Evolutionary conservation across 345 rosid genomes (phyloP).

Genomic region (Eucalyptus grandis): DNA sequence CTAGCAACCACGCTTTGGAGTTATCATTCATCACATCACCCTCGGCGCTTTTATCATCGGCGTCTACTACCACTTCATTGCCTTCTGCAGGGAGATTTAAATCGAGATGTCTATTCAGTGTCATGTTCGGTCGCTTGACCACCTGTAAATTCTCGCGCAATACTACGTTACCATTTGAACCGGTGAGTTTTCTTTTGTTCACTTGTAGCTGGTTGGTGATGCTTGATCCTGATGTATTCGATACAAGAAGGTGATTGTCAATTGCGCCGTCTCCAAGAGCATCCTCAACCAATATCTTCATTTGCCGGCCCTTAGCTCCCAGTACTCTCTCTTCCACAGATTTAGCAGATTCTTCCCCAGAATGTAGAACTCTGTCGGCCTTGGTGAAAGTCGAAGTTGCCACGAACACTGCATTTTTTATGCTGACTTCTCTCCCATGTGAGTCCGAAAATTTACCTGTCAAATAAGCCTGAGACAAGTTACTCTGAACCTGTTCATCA

Average conservation of each 20-base stretch:
- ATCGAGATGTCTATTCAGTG: slow-evolving; percentile 28
- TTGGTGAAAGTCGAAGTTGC: slow-evolving; percentile 21
- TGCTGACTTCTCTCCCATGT: slow-evolving; percentile 51
- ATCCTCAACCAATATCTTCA: slow-evolving; percentile 32
- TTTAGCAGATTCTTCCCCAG: neutral
- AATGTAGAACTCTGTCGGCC: neutral
- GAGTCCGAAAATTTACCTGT: slow-evolving; percentile 58
- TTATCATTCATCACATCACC: slow-evolving; percentile 12
- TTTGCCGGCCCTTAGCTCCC: slow-evolving; percentile 28
- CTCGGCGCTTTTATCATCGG: slow-evolving; percentile 2
- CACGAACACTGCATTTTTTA: slow-evolving; percentile 41
- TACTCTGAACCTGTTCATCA: slow-evolving; percentile 31
- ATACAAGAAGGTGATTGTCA: neutral
- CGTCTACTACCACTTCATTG: slow-evolving; percentile 10
- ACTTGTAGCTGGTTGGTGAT: neutral
- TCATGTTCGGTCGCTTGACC: slow-evolving; percentile 29
- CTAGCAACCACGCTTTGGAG: slow-evolving; percentile 40
- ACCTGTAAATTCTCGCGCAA: slow-evolving; percentile 7
- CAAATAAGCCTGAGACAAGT: slow-evolving; percentile 38
- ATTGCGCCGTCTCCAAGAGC: neutral
- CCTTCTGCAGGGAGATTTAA: slow-evolving; percentile 66
- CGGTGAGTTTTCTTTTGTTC: slow-evolving; percentile 46
- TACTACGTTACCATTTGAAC: slow-evolving; percentile 7
- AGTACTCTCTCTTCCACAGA: slow-evolving; percentile 43
- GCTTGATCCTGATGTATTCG: neutral